phyloP scores from a whole-genome alignment of 768 basidiomycete species.

The Floccularia luteovirens region DNA sequence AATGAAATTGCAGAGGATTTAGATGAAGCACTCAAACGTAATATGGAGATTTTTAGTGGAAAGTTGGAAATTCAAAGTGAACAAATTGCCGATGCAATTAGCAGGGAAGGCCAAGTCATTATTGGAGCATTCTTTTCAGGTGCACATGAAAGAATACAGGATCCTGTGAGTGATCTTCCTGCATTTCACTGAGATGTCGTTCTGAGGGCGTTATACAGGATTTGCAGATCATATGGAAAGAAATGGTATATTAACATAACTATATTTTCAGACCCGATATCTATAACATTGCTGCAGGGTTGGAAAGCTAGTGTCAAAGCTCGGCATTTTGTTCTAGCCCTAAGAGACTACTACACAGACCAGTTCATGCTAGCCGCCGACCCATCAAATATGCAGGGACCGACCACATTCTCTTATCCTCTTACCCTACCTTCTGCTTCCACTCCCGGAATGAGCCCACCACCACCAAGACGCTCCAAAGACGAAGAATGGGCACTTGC shows the following conservation, averaged over 20 bases:
- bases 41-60: constrained; percentile 22
- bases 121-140: background rate
- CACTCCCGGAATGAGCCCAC: background rate
- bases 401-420: no score
- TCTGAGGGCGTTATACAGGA: constrained; percentile 26
- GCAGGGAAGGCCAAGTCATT: background rate
- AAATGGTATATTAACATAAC: constrained; percentile 20
- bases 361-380: constrained; percentile 4
- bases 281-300: constrained; percentile 17
- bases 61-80: constrained; percentile 24
- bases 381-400: background rate
- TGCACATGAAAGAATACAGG: constrained; percentile 1
- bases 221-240: constrained; percentile 29
- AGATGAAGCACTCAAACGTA: constrained; percentile 16
- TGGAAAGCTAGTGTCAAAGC: constrained; percentile 32
- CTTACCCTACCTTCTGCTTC: background rate
- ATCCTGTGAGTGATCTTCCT: background rate
- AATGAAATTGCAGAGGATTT: constrained; percentile 13
- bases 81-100: constrained; percentile 12
- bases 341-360: constrained; percentile 26
- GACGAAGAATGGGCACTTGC: constrained; percentile 22
- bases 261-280: background rate
- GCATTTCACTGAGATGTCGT: background rate
- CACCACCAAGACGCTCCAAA: background rate
- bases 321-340: constrained; percentile 25